A percentile compares a stretch with the other conserved stretches of the same genome.
These are phyloP conservation scores for Corylus americana DNA, from an alignment of 306 rosid genomes.

Conservation along the genomic window DNA sequence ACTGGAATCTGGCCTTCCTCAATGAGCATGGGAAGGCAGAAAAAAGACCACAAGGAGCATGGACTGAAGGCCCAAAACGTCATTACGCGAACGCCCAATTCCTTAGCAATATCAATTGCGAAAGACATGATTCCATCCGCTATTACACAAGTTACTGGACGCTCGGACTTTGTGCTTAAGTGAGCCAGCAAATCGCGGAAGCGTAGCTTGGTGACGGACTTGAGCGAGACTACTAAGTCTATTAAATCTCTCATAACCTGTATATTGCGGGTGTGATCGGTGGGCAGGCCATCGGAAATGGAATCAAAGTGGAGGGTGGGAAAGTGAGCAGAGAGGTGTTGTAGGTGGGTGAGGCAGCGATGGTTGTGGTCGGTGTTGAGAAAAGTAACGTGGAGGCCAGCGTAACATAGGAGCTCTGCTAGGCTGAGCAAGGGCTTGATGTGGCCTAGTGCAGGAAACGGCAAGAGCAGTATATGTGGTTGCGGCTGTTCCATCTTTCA, in stretches of 20 bases:
- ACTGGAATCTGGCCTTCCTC: neutral
- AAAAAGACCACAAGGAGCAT: neutral
- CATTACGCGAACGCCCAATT: neutral
- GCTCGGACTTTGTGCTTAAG: neutral
- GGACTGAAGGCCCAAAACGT: neutral
- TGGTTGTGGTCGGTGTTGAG: slow-evolving; percentile 21
- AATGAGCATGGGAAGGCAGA: neutral
- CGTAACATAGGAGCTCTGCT: slow-evolving; percentile 20
- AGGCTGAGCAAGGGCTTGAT: slow-evolving; percentile 20
- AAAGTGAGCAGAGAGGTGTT: slow-evolving; percentile 3
- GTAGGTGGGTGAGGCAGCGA: neutral
- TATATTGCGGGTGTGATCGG: neutral
- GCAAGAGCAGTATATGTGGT: slow-evolving; percentile 11
- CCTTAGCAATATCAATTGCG: neutral
- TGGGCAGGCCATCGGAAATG: slow-evolving; percentile 20
- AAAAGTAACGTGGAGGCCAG: slow-evolving; percentile 25
- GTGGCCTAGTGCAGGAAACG: slow-evolving; percentile 25
- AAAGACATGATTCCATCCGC: neutral
- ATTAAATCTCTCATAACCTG: too few relatives aligned
- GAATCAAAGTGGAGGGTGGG: slow-evolving; percentile 21
- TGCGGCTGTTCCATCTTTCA: neutral
- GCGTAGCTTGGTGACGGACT: neutral
- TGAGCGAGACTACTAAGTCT: too few relatives aligned
- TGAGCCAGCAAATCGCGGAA: neutral
- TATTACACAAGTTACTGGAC: neutral